Base-by-base conservation (phyloP, 2,329 filamentous ascomycete genomes). In the Trichoderma atroviride region DNA sequence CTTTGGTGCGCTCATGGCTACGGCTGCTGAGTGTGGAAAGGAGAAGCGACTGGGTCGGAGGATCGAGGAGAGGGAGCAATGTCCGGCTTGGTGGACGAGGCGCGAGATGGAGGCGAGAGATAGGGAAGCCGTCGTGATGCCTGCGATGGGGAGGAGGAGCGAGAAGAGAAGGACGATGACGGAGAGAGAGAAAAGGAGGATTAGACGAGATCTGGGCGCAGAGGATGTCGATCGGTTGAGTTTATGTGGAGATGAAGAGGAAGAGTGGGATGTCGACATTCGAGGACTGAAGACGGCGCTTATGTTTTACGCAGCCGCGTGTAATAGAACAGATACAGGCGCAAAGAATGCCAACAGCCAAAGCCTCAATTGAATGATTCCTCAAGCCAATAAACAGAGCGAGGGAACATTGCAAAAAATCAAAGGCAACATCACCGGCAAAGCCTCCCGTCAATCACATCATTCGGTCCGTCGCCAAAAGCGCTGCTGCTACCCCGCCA, bases 131-230 rank as follows among this genome's bases (percentile, higher is more conserved):
- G 66, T 65, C 9, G 69, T 61, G 3, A 50, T n/a, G 37, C 52
- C 63, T 53, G 65, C 37, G 52, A 27, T 33, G 29, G 74, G 73
- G 27, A 72, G 72, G 63, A 77, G 65, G 70, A 77, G 70, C 72
- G 77, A 75, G 73, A 78, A 71, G 70, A 68, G 70, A 73, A 78
- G 62, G 61, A 74, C 31, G 57, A 77, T 67, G 63, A 76, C 52
- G n/a, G 73, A 71, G 52, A 73, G n/a, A 14, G 22, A 13, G 2
- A 69, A 31, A 53, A 69, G 64, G 29, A 64, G 59, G 24, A 56
- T 2, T 31, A 64, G 31, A 35, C 43, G 63, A 37, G 37, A 24
- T n/a, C 10, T 55, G 1, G 13, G 27, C 31, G 29, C 19, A 33
- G 53, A 58, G 11, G 52, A 5, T 16, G 47, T 47, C 24, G 50